Evolutionary conservation across 108 stramenopile genomes (phyloP), one percentile per base, ranked within the genome.

Genomic region (Nitzschia inconspicua): DNA sequence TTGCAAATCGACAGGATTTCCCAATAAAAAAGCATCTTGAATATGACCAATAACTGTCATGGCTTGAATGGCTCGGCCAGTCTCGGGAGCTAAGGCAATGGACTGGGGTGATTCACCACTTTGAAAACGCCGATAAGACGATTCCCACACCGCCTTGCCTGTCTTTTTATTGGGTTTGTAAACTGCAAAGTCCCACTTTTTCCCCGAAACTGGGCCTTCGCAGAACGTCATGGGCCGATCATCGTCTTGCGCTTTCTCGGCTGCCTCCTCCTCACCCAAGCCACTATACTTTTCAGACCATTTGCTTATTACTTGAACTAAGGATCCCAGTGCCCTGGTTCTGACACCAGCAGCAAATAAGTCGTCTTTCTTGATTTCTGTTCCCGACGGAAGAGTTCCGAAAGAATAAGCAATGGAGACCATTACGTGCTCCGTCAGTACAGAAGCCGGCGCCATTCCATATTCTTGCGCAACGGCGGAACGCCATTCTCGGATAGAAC

Each of bases 141-240:
- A 66, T 66, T 87, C 85, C 89, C 89, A 91, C 1, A 65, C 57
- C 16, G 89, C 83, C 47, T 57, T 57, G 1, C 86, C 86, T 25
- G 84, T 84, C 69, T 87, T 91, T 60, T 87, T 91, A 20, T 74
- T 65, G 1, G 82, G 74, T 52, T 77, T 87, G 73, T 84, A 88
- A 4, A 80, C 66, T 8, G 84, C 72, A 70, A 63, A 84, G 20
- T 52, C 48, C 89, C 89, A 91, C n/a, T 79, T 66, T 19, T 36
- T 28, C 8, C 23, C 31, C 24, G 57, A 32, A 36, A 35, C 30
- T 1, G 27, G 29, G 55, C 56, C 47, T 1, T 10, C 35, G 44
- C 63, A 49, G 26, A 59, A 40, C 53, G 7, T 34, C 40, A 68
- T 41, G 0, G 27, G 27, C 41, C 61, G 37, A 20, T 70, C 74